Evolutionary conservation across 1,139 yeast species (phyloP).

Genomic region (Blastobotrys raffinosifermentans): DNA sequence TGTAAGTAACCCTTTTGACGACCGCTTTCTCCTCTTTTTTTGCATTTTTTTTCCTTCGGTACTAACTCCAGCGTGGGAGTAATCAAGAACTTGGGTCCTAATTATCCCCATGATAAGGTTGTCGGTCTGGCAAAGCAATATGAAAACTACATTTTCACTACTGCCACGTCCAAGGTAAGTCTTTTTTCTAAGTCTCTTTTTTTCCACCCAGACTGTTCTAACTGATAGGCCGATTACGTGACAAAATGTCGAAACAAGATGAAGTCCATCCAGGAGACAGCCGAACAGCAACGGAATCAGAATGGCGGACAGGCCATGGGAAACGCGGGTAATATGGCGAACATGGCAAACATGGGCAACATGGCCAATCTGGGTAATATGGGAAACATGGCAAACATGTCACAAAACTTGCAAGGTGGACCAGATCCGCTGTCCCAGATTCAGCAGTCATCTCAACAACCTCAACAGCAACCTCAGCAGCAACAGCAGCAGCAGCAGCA

Average conservation of each 20-base stretch:
- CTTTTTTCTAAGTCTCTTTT: not conserved
- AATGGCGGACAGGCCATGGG: no score
- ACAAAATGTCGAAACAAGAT: constrained; percentile 20
- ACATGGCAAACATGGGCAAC: no score
- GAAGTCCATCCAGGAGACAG: constrained; percentile 20
- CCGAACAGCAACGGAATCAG: constrained; percentile 18
- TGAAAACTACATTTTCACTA: constrained; percentile 26
- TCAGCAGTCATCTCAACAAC: constrained; percentile 13
- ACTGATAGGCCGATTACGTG: constrained; percentile 1
- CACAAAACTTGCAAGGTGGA: no score
- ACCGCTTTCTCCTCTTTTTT: no score
- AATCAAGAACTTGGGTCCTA: constrained; percentile 23
- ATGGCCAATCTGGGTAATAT: no score
- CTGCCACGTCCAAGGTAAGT: constrained; percentile 26
- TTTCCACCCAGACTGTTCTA: not conserved
- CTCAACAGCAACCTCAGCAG: constrained; percentile 10
- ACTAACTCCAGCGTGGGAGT: constrained; percentile 15
- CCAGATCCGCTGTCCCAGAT: no score
- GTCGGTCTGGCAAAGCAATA: constrained; percentile 28
- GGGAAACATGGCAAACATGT: no score
- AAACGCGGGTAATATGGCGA: no score
- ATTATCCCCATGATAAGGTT: constrained; percentile 26
- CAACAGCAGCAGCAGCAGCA: constrained; percentile 12
- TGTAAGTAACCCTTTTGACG: constrained; percentile 17
- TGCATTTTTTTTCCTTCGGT: no score